Base-by-base conservation (phyloP, 1,284 basidiomycete genomes). In the Anthracocystis panici-leucophaei region DNA sequence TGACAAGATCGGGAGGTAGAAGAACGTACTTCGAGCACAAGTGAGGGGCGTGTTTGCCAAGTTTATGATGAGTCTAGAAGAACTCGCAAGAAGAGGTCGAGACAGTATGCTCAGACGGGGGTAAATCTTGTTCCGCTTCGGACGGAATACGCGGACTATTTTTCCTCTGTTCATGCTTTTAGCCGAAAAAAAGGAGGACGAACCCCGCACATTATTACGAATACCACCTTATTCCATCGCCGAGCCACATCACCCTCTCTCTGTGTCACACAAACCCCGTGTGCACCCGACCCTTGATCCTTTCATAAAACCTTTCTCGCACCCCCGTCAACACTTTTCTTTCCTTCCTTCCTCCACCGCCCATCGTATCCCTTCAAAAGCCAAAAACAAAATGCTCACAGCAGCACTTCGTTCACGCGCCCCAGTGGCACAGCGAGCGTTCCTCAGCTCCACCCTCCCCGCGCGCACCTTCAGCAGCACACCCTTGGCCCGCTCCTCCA, bases 121-220 rank as follows among this genome's bases (percentile, higher is more conserved):
- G 56, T 44, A 57, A 58, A 65, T 58, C 50, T 41, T 65, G 50
- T 11, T 65, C 62, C 62, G 62, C 18, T 23, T 9, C 58, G 68
- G 63, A 54, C 68, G 68, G 68, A 71, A 71, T 59, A 65, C 63
- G 62, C 68, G 68, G 68, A 54, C 54, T 12, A 44, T 46, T 14
- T 29, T 46, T 46, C 18, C 16, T 31, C n/a, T 5, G 18, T 23
- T 14, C 33, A 16, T 25, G 14, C 41, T 42, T 42, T 42, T 42
- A 38, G 14, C 14, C 35, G 35, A 38, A 14, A 38, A 2, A 6
- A 38, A 3, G 5, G 14, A 16, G 9, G 12, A 33, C 9, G 31
- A 33, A 33, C 31, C 31, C 12, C 31, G 10, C 14, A 10, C 35
- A 3, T 12, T 12, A 38, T 38, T 38, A 38, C 31, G 12, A 27